Evolutionary conservation across 495 filamentous ascomycete species (phyloP), one percentile per base, ranked within the genome.

Genomic region (Xeromyces bisporus): DNA sequence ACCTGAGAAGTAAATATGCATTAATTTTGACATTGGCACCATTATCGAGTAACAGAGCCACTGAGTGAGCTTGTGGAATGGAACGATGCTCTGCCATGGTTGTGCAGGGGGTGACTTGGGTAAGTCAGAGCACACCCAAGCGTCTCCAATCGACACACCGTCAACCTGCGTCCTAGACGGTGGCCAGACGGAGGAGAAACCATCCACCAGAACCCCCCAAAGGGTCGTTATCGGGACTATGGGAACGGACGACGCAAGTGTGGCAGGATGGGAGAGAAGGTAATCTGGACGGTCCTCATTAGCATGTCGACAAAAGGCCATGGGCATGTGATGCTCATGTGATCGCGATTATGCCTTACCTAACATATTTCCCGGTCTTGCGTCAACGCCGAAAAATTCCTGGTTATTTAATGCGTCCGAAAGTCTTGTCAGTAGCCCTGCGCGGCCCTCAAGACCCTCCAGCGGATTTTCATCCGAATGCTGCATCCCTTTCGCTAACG

Each of bases 61-160:
- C 43, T 81, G 76, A 0, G 76, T 80, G 15, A 80, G 61, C 46
- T 81, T 81, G 53, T 81, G 76, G 53, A 79, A 77, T 1, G 91
- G 87, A 5, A 93, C 75, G 40, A 97, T 93, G 42, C 69, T 78
- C 47, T 97, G 87, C 91, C 89, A 96, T 0, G 75, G 66, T 18
- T 75, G 67, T 7, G 75, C 68, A 12, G 77, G 77, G 11, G 80
- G 73, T 2, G 71, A 74, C 14, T 53, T 55, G 1, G 86, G 84
- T 66, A 96, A 75, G 28, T 73, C 68, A 20, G 75, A 77, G 50
- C 84, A 93, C 0, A 74, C 77, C 89, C 89, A 97, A 16, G 91
- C 89, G 47, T 97, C 89, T 26, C 89, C 89, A 29, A 97, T 75
- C 0, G 84, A 73, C 18, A 86, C 64, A 3, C 83, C 83, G 46